These are phyloP conservation scores for Naegleria gruberi DNA, from an alignment of 208 protist genomes.

Conservation along the genomic window DNA sequence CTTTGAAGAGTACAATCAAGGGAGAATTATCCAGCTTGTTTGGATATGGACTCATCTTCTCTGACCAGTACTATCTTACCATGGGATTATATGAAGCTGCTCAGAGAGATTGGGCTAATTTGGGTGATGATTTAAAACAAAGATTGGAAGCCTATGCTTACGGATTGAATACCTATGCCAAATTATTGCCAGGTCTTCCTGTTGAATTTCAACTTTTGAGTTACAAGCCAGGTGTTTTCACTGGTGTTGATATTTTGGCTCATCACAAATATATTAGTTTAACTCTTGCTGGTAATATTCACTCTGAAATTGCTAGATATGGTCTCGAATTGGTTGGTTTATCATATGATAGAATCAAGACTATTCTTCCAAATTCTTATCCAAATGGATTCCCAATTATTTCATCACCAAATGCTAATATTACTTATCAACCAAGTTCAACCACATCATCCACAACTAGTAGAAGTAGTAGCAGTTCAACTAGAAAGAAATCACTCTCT, in stretches of 20 bases:
- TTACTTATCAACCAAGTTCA: too few relatives aligned
- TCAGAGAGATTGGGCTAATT: neutral
- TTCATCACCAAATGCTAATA: neutral
- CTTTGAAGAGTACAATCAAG: neutral
- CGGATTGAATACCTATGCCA: neutral
- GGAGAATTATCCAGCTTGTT: neutral
- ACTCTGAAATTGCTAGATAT: neutral
- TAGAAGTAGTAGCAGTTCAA: neutral
- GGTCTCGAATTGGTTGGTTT: neutral
- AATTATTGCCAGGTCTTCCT: neutral
- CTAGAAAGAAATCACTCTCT: neutral
- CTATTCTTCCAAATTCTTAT: neutral
- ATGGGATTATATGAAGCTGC: neutral
- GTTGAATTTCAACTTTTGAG: slow-evolving; percentile 8
- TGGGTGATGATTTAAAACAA: neutral
- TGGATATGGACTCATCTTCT: neutral
- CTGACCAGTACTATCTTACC: neutral
- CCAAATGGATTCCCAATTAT: neutral
- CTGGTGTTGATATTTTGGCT: neutral
- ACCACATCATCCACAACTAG: neutral
- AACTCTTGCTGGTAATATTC: neutral
- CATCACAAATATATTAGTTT: neutral
- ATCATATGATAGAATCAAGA: neutral
- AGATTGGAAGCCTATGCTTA: neutral
- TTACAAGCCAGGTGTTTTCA: neutral